Conservation (phyloP, 352 stramenopile species). For the Phytophthora citrophthora region DNA sequence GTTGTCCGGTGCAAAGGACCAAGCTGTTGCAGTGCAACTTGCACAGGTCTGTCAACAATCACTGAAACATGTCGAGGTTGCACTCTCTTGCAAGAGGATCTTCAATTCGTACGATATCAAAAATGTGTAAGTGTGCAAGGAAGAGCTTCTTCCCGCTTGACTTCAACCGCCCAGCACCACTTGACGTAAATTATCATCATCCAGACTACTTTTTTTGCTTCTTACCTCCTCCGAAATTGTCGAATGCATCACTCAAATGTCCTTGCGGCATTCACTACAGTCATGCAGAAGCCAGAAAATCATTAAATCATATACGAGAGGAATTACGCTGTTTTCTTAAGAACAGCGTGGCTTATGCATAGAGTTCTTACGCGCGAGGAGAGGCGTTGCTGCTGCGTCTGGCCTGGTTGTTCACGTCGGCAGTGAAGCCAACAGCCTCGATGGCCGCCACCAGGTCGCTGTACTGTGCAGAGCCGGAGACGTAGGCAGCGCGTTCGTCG, state of each 20-base stretch:
- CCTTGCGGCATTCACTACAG: conserved; percentile 49
- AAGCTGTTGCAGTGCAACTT: background rate
- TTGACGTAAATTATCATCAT: conserved; percentile 20
- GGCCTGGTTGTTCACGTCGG: conserved; percentile 45
- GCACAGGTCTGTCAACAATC: conserved; percentile 33
- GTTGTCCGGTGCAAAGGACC: too few relatives aligned
- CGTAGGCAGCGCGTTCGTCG: conserved; percentile 74
- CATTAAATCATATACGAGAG: conserved; percentile 34
- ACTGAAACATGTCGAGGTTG: conserved; percentile 6
- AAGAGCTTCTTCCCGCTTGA: background rate
- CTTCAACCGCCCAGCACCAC: conserved; percentile 10
- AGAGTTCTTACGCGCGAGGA: conserved; percentile 63
- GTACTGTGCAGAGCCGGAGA: conserved; percentile 62
- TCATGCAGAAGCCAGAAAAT: conserved; percentile 19
- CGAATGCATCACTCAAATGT: conserved; percentile 29
- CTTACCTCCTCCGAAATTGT: conserved; percentile 10
- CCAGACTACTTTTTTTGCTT: background rate
- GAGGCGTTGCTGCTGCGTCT: conserved; percentile 28
- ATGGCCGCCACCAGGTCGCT: conserved; percentile 65
- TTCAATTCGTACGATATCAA: conserved; percentile 25
- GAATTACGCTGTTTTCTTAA: conserved; percentile 35
- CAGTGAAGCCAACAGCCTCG: conserved; percentile 73
- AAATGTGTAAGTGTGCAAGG: conserved; percentile 10
- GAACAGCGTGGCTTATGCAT: conserved; percentile 29
- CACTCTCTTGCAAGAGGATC: conserved; percentile 5